Evolutionary conservation across 495 filamentous ascomycete genomes (phyloP), one percentile per base, ranked within the genome.

Genomic region (Penicillium steckii): DNA sequence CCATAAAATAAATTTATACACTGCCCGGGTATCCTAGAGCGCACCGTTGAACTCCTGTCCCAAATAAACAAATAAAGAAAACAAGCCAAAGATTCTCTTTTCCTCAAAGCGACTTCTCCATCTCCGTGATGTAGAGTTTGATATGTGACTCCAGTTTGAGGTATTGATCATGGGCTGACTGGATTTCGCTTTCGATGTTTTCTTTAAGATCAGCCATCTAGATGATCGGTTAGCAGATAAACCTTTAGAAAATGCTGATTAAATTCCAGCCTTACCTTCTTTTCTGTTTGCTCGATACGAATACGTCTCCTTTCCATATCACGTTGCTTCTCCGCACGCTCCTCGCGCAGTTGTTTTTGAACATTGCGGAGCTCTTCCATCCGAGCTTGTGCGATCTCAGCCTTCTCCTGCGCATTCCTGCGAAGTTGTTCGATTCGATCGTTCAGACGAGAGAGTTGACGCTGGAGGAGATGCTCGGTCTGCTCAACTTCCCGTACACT

Each of bases 121-220:
- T 96, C 79, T 97, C 92, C 22, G 87, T 95, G 67, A 97, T 94
- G 75, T 98, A 98, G 52, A 96, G 78, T 69, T 90, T 92, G 65
- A 98, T 95, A 70, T 98, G 94, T 22, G 90, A 85, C 71, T 97
- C 93, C 80, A 97, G 83, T 80, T 95, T 96, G 61, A 95, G 75
- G 69, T 94, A 97, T 76, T 97, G 90, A 46, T 92, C 90, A 50
- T 95, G 85, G 2, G 94, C 89, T 15, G 76, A 78, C 53, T 89
- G 87, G 9, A 97, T 86, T 72, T 98, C 94, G 50, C 84, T 89
- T 64, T 97, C 95, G 50, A 97, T 94, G 55, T 93, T 96, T 67
- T 97, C 94, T 59, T 94, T 97, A 38, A 97, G 78, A 68, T 97
- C 94, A 25, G 85, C 84, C 94, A 97, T 98, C 91, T 97, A 66